Evolutionary conservation across 768 basidiomycete species (phyloP).

Genomic region (Trametes gibbosa): DNA sequence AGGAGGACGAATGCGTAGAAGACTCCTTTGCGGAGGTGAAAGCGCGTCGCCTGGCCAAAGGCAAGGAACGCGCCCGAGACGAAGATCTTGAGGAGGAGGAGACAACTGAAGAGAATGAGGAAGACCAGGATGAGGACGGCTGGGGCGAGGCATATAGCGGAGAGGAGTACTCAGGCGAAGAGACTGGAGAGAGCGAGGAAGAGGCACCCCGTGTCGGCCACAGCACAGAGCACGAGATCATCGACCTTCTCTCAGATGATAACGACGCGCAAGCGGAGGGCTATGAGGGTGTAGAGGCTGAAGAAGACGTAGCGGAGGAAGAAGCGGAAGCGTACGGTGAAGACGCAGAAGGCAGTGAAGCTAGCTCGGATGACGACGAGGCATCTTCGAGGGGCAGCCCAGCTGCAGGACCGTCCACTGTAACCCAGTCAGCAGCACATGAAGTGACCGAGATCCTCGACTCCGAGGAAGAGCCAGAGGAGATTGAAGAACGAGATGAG

Average conservation of each 20-base stretch:
- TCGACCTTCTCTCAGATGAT: constrained; percentile 24
- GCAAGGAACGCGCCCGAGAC: constrained; percentile 60
- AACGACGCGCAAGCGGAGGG: not conserved
- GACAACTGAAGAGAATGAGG: constrained; percentile 20
- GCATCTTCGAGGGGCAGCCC: not conserved
- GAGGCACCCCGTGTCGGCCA: constrained; percentile 10
- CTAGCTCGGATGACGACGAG: constrained; percentile 13
- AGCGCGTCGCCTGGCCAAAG: constrained; percentile 57
- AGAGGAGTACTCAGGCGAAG: constrained; percentile 26
- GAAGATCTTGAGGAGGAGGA: constrained; percentile 46
- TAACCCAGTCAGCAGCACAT: not conserved
- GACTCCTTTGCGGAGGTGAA: constrained; percentile 57
- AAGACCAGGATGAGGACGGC: constrained; percentile 6
- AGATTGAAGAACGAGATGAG: not conserved
- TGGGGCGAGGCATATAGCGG: constrained; percentile 24
- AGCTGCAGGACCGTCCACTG: not conserved
- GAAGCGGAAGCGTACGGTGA: constrained; percentile 6
- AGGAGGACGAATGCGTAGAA: constrained; percentile 36
- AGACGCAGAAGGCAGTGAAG: constrained; percentile 3
- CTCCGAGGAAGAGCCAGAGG: constrained; percentile 13
- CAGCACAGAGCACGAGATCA: constrained; percentile 20
- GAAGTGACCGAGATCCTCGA: constrained; percentile 9
- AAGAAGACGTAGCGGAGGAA: not conserved
- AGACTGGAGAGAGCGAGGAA: constrained; percentile 33
- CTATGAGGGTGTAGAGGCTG: constrained; percentile 3